Base-by-base conservation (phyloP, 2,329 filamentous ascomycete genomes). In the Cucurbitaria berberidis region DNA sequence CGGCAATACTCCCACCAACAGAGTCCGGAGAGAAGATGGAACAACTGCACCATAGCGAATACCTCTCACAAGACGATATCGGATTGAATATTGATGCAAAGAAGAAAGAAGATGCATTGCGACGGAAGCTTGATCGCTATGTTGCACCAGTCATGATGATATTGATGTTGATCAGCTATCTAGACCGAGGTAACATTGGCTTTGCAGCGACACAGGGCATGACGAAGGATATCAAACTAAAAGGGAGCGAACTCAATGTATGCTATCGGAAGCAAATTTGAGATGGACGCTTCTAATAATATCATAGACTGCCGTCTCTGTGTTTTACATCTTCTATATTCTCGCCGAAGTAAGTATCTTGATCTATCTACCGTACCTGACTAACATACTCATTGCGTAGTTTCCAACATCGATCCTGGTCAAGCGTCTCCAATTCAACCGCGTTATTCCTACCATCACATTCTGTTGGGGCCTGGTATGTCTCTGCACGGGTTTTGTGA, bases 391-490 rank as follows among this genome's bases (percentile, higher is more conserved):
- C 30, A 10, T 34, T 34, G 13, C 13, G 13, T 16, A 70, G 63
- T 72, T 74, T 26, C 69, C 70, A 1, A 71, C 70, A 0, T 73
- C 71, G 2, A 42, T 74, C 6, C 51, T 69, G 1, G 70, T 72
- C 10, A 73, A 74, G 26, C 58, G 70, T 2, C 61, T 74, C 5
- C 68, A 72, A 16, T 74, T 72, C 56, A 70, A 72, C 21, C 62
- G 68, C 13, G 70, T 71, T 0, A 72, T 71, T 1, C 69, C 69
- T 0, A 54, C 52, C 1, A 82, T 83, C 61, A 80, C 82, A 0
- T 85, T 89, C 86, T 54, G 50, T 15, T 59, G 57, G 57, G 89
- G 89, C 15, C 71, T 80, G 6, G 80, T 63, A 3, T 52, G 58
- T 27, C 64, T 60, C 3, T 67, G 60, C 35, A 66, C 65, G 13